phyloP scores from a whole-genome alignment of 345 rosid genomes.

The Acer yangbiense region DNA sequence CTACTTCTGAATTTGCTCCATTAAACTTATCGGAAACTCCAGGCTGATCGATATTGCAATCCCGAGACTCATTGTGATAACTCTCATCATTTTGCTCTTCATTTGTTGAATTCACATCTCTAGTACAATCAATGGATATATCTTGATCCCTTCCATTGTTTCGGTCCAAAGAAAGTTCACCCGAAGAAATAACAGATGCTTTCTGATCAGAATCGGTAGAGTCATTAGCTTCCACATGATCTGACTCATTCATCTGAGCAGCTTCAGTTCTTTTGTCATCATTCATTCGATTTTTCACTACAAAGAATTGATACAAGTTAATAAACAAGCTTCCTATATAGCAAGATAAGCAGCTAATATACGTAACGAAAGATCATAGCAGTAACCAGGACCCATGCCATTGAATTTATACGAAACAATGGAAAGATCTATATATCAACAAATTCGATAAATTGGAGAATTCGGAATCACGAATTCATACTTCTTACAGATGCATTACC shows the following conservation, averaged over 20 bases:
- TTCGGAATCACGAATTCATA: neutral
- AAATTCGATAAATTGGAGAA: neutral
- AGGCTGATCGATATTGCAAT: conserved; percentile 16
- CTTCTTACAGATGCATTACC: conserved; percentile 40
- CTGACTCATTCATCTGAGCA: conserved; percentile 23
- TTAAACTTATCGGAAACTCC: conserved; percentile 20
- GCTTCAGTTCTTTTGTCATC: conserved; percentile 31
- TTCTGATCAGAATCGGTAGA: conserved; percentile 32
- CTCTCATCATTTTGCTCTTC: conserved; percentile 28
- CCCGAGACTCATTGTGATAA: conserved; percentile 19
- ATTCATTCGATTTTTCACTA: conserved; percentile 53
- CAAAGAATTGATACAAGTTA: conserved; percentile 20
- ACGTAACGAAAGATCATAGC: neutral
- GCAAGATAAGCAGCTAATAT: conserved; percentile 4
- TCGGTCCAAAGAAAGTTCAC: conserved; percentile 29
- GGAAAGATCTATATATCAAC: no score
- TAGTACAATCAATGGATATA: conserved; percentile 23
- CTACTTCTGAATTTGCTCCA: conserved; percentile 23
- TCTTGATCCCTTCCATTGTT: conserved; percentile 21
- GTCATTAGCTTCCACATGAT: conserved; percentile 33
- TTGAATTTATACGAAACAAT: neutral
- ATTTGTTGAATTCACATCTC: conserved; percentile 22
- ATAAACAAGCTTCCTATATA: neutral
- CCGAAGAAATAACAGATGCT: conserved; percentile 24
- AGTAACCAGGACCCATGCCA: neutral